These are phyloP conservation scores for Allantophomopsis cytisporea DNA, from an alignment of 2,329 filamentous ascomycete genomes.

Conservation along the genomic window DNA sequence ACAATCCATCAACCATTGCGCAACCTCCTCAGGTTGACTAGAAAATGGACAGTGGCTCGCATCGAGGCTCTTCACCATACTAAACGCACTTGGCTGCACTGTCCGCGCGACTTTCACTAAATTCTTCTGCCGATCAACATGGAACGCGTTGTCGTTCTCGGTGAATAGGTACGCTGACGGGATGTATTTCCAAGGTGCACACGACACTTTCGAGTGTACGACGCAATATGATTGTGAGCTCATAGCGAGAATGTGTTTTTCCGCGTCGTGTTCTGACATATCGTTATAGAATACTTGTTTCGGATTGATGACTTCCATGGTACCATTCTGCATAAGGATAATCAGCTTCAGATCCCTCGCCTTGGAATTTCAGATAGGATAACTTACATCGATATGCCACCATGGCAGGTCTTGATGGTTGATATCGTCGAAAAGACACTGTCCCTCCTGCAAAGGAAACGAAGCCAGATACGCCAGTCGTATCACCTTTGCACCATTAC, in stretches of 20 bases:
- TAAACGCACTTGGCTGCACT: constrained; percentile 6
- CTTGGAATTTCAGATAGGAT: not conserved
- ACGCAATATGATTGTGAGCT: constrained; percentile 16
- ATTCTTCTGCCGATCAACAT: constrained; percentile 19
- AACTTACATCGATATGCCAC: constrained; percentile 6
- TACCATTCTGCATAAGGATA: not conserved
- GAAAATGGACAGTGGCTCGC: constrained; percentile 12
- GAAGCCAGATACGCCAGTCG: not conserved
- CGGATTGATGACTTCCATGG: constrained; percentile 7
- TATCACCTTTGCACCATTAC: constrained; percentile 4
- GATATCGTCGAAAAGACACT: not conserved
- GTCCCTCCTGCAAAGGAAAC: not conserved
- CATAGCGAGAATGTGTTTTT: constrained; percentile 9
- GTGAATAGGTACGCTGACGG: constrained; percentile 26
- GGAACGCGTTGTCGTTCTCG: constrained; percentile 22
- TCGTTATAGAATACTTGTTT: constrained; percentile 22
- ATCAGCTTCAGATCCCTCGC: no score
- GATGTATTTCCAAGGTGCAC: constrained; percentile 23
- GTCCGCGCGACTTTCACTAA: constrained; percentile 16
- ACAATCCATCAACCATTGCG: constrained; percentile 6
- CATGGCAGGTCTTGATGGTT: constrained; percentile 4
- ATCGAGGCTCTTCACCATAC: constrained; percentile 7
- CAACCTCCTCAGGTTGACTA: constrained; percentile 8
- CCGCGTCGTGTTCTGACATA: constrained; percentile 11
- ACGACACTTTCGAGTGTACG: constrained; percentile 12